Percentiles rank a stretch among this genome's conserved stretches.
phyloP scores from a whole-genome alignment of 2,329 filamentous ascomycete genomes.

The Juglanconis sp. region DNA sequence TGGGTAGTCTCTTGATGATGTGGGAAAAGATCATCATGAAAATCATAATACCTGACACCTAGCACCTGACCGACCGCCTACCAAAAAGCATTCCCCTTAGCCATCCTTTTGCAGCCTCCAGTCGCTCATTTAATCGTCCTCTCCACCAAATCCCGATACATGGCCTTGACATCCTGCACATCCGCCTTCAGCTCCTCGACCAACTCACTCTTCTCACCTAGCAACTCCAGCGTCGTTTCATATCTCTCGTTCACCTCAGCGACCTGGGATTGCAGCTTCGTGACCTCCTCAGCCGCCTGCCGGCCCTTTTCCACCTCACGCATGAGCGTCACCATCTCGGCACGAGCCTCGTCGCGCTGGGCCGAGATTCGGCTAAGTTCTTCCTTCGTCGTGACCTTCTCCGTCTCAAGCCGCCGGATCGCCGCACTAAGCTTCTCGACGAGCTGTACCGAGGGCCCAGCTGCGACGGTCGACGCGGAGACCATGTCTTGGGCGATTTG shows the following conservation, averaged over 20 bases:
- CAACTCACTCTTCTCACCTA: conserved; percentile 94
- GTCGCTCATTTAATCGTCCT: conserved; percentile 65
- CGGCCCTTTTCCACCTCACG: conserved; percentile 74
- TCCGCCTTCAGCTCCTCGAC: conserved; percentile 89
- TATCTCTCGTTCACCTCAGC: conserved; percentile 71
- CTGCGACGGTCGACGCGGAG: conserved; percentile 83
- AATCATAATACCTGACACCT: conserved; percentile 10
- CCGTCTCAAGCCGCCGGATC: conserved; percentile 84
- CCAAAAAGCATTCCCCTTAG: neutral
- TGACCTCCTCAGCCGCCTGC: conserved; percentile 55
- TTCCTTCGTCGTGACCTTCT: conserved; percentile 85
- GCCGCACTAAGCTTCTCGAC: conserved; percentile 95
- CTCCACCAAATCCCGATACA: conserved; percentile 91
- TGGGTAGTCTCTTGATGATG: neutral
- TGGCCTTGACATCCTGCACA: conserved; percentile 88
- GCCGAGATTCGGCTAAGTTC: conserved; percentile 74
- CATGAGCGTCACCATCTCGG: conserved; percentile 88
- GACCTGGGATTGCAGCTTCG: conserved; percentile 66
- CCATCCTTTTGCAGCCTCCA: neutral
- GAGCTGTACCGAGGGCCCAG: conserved; percentile 88
- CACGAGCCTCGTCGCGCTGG: conserved; percentile 90
- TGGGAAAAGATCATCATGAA: conserved; percentile 12
- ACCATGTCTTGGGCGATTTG: conserved; percentile 79
- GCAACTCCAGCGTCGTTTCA: conserved; percentile 86
- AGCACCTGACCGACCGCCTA: neutral